Percentiles rank a stretch among this genome's conserved stretches.
These are phyloP conservation scores for Neotropicomus parvogracilis DNA, from an alignment of 1,284 basidiomycete genomes.

Conservation along the genomic window DNA sequence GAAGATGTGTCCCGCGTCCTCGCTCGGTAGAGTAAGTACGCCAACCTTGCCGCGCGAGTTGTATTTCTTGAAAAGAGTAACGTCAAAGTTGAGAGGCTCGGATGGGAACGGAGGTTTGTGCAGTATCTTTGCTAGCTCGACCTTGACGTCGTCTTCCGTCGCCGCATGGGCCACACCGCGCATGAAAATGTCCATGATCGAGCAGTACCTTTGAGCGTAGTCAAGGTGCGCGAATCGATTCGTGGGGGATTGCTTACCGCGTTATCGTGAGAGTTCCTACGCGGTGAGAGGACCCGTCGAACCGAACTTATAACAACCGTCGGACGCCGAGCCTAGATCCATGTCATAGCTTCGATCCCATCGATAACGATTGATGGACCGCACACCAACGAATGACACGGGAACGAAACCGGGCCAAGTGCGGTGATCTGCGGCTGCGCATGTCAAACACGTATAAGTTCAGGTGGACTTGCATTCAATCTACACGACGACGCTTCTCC, in stretches of 20 bases:
- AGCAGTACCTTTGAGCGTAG: neutral
- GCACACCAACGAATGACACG: neutral
- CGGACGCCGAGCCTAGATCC: neutral
- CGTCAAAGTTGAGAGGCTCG: conserved; percentile 33
- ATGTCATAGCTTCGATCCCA: conserved; percentile 4
- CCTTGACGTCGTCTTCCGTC: conserved; percentile 33
- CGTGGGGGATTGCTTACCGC: conserved; percentile 20
- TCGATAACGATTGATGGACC: conserved; percentile 22
- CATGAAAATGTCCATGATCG: conserved; percentile 38
- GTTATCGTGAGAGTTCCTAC: conserved; percentile 10
- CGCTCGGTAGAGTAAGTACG: conserved; percentile 33
- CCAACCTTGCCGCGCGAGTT: conserved; percentile 26
- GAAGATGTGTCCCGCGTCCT: conserved; percentile 26
- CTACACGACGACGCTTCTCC: conserved; percentile 41
- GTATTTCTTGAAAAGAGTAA: conserved; percentile 29
- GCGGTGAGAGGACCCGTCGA: neutral
- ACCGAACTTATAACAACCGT: conserved; percentile 19
- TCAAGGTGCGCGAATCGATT: neutral
- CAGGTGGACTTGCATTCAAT: conserved; percentile 25
- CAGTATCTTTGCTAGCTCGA: conserved; percentile 34
- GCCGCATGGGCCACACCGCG: conserved; percentile 26
- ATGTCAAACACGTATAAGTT: neutral
- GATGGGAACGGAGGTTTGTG: conserved; percentile 35
- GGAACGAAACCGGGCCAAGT: neutral
- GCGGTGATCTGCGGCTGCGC: too few species aligned